These are phyloP conservation scores for Staphylotrichum longicolle DNA, from an alignment of 495 filamentous ascomycete species.

Conservation along the genomic window DNA sequence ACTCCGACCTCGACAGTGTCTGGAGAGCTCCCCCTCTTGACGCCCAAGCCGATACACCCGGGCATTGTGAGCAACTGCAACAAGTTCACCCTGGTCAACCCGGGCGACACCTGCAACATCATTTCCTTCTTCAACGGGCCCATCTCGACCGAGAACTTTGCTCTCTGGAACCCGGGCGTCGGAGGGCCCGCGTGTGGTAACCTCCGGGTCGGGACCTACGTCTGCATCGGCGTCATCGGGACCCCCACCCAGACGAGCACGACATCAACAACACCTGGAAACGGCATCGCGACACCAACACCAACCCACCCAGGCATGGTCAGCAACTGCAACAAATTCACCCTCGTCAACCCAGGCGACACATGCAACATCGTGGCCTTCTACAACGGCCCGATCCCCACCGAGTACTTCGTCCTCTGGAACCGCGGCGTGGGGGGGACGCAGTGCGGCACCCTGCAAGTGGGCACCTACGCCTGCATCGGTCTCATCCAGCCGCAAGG, in stretches of 20 bases:
- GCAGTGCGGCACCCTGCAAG: background rate
- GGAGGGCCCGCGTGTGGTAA: too few relatives aligned
- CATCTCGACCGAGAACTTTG: too few relatives aligned
- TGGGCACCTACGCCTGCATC: background rate
- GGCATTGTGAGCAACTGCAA: constrained; percentile 4
- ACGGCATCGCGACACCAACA: background rate
- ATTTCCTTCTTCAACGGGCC: background rate
- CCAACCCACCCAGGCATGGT: background rate
- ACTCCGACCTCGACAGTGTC: too few relatives aligned
- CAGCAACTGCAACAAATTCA: background rate
- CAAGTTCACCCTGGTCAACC: background rate
- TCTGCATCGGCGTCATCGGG: background rate
- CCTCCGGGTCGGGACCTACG: background rate
- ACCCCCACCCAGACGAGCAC: too few relatives aligned
- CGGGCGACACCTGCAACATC: background rate
- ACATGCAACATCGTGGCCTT: background rate
- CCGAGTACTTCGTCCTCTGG: background rate
- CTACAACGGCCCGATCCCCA: background rate
- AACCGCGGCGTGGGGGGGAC: background rate
- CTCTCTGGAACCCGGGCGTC: too few relatives aligned
- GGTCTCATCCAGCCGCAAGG: too few relatives aligned
- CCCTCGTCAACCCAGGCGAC: background rate
- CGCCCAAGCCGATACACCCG: too few relatives aligned
- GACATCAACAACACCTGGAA: background rate
- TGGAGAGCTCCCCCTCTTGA: too few relatives aligned